These are phyloP conservation scores for Pythium sukuiense DNA, from an alignment of 352 stramenopile genomes.

Conservation along the genomic window DNA sequence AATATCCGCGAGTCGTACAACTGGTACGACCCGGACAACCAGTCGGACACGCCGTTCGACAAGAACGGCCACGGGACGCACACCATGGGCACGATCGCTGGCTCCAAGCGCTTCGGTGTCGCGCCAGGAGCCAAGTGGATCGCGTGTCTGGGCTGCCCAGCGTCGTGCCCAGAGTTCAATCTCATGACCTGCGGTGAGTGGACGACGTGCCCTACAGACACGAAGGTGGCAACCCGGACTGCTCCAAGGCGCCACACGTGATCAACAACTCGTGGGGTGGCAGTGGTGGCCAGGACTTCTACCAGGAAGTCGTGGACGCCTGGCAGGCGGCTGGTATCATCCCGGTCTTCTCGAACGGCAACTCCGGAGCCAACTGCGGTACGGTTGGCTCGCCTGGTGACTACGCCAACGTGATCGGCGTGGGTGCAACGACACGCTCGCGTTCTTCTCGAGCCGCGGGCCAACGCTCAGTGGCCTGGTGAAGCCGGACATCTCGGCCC, in stretches of 20 bases:
- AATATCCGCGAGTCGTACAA: slow-evolving; percentile 19
- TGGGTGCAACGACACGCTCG: slow-evolving; percentile 33
- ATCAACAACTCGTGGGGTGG: slow-evolving; percentile 41
- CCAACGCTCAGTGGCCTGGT: slow-evolving; percentile 12
- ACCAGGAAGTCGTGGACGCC: slow-evolving; percentile 21
- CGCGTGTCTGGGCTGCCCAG: slow-evolving; percentile 25
- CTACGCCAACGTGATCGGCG: slow-evolving; percentile 32
- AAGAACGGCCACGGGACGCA: slow-evolving; percentile 33
- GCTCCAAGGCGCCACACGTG: slow-evolving; percentile 35
- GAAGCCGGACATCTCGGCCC: slow-evolving; percentile 34
- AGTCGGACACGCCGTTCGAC: slow-evolving; percentile 25
- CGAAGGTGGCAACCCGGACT: slow-evolving; percentile 30
- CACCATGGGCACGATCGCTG: slow-evolving; percentile 34
- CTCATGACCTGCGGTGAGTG: slow-evolving; percentile 29
- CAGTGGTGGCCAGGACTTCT: slow-evolving; percentile 5
- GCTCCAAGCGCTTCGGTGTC: slow-evolving; percentile 29
- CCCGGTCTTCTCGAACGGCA: slow-evolving; percentile 35
- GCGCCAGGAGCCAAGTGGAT: slow-evolving; percentile 33
- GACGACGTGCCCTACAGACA: slow-evolving; percentile 25
- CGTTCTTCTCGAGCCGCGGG: slow-evolving; percentile 30
- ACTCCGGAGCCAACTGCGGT: slow-evolving; percentile 30
- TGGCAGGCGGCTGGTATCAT: slow-evolving; percentile 34
- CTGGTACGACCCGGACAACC: slow-evolving; percentile 35
- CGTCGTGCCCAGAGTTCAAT: slow-evolving; percentile 17
- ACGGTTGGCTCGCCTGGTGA: slow-evolving; percentile 28